A percentile compares a stretch with the other conserved stretches of the same genome.
Evolutionary conservation across 2,329 filamentous ascomycete species (phyloP).

Genomic region (Microsporum ferrugineum): DNA sequence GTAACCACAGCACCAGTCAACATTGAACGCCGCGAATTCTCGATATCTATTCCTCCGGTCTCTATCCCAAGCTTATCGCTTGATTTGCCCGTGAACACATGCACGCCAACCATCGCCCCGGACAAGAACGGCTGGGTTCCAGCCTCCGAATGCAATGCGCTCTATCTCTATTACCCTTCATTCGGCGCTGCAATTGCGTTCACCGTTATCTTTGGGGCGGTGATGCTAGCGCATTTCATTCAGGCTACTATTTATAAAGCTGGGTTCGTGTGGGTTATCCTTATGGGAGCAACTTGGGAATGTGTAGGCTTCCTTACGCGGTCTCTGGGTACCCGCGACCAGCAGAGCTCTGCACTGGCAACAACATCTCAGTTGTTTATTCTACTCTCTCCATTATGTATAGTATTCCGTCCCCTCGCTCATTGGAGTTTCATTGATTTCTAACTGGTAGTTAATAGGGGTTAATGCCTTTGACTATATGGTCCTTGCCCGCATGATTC

Average conservation of each 20-base stretch:
- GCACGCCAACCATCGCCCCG: slow-evolving; percentile 15
- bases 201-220: slow-evolving; percentile 7
- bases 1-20: background rate
- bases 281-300: slow-evolving; percentile 13
- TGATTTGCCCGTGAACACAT: slow-evolving; percentile 6
- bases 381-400: slow-evolving; percentile 31
- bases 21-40: background rate
- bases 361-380: slow-evolving; percentile 26
- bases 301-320: background rate
- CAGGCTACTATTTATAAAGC: slow-evolving; percentile 12
- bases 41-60: slow-evolving; percentile 3
- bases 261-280: slow-evolving; percentile 15
- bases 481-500: slow-evolving; percentile 37
- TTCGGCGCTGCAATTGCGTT: slow-evolving; percentile 13
- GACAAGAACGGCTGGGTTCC: slow-evolving; percentile 20
- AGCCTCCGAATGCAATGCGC: slow-evolving; percentile 21
- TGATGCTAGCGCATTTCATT: slow-evolving; percentile 9
- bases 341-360: slow-evolving; percentile 30
- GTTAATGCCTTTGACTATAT: slow-evolving; percentile 41
- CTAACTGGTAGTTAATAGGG: slow-evolving; percentile 6
- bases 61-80: slow-evolving; percentile 5
- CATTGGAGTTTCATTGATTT: background rate
- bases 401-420: slow-evolving; percentile 33
- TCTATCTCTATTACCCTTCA: slow-evolving; percentile 21
- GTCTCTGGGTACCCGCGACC: slow-evolving; percentile 24